A percentile compares a stretch with the other conserved stretches of the same genome.
phyloP scores from a whole-genome alignment of 2,329 filamentous ascomycete species.

The Huntiella moniliformis region DNA sequence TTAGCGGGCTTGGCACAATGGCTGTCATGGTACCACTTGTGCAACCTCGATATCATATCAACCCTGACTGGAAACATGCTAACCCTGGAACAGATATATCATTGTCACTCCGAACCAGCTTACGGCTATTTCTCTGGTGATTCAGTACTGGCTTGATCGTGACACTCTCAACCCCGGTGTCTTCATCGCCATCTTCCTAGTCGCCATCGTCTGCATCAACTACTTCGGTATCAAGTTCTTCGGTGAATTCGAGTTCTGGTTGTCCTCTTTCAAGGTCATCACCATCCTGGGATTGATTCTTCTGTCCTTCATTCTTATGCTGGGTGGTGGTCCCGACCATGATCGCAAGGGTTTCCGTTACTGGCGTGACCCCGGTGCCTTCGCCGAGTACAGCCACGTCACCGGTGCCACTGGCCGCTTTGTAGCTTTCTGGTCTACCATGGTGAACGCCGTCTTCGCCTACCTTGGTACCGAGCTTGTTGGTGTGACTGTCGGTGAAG shows the following conservation, averaged over 20 bases:
- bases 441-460: slow-evolving; percentile 62
- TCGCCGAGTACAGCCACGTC: slow-evolving; percentile 26
- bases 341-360: slow-evolving; percentile 47
- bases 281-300: slow-evolving; percentile 49
- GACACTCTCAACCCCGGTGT: slow-evolving; percentile 57
- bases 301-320: slow-evolving; percentile 41
- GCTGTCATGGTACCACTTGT: not conserved
- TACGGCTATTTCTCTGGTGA: slow-evolving; percentile 60
- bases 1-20: not conserved
- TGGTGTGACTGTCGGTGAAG: slow-evolving; percentile 61
- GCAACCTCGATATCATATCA: no score
- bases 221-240: slow-evolving; percentile 52
- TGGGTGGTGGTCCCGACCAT: slow-evolving; percentile 45
- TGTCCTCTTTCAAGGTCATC: slow-evolving; percentile 48
- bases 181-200: slow-evolving; percentile 54
- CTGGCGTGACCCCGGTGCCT: slow-evolving; percentile 42
- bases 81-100: slow-evolving; percentile 49
- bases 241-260: slow-evolving; percentile 45
- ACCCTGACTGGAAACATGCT: not conserved
- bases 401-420: slow-evolving; percentile 32
- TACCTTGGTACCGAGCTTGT: slow-evolving; percentile 62
- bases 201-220: slow-evolving; percentile 46
- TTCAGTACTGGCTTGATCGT: slow-evolving; percentile 54
- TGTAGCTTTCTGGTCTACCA: slow-evolving; percentile 47
- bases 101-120: slow-evolving; percentile 74